Evolutionary conservation across 179 eudicot species (phyloP), one percentile per base, ranked within the genome.

Genomic region (Kewa caespitosa): DNA sequence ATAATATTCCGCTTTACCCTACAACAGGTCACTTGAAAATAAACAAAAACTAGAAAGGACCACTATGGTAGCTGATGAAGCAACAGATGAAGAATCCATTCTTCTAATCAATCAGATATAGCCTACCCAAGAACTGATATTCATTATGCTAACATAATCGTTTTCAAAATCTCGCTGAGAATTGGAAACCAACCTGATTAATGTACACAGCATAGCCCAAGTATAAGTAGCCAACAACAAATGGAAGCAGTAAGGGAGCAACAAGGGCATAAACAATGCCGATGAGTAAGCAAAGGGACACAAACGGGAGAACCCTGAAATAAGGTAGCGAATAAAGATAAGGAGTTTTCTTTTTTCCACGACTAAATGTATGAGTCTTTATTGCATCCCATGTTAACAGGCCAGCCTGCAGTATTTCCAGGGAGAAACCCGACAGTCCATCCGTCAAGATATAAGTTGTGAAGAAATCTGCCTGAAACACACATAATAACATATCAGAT

Each of bases 181-280:
- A 7, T 38, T 27, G 28, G 46, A 71, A 62, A 41, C 76, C 20
- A 69, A 92, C 98, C 97, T 94, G 98, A 70, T 94, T 90, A 79
- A 94, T 76, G 80, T 89, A 92, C 74, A 94, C 97, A 67, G 87
- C 85, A 68, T 92, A 94, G 76, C 98, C 98, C 9, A 92, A 86
- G 75, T 88, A 81, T 72, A 94, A 85, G 83, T 92, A 92, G 84
- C 90, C 92, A 66, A 94, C 88, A 43, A 92, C 88, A 80, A 94
- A 92, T 4, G 97, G 98, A 72, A 92, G 92, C 77, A 94, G 85
- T 88, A 94, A 82, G 13, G 98, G 98, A 57, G 98, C 89, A 33
- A 94, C 92, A 34, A 90, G 90, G 3, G 98, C 93, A 70, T 94
- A 94, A 39, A 88, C 90, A 88, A 87, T 87, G 78, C 98, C 98